Evolutionary conservation across 768 basidiomycete genomes (phyloP).

Genomic region (Tylopilus subfusipes): DNA sequence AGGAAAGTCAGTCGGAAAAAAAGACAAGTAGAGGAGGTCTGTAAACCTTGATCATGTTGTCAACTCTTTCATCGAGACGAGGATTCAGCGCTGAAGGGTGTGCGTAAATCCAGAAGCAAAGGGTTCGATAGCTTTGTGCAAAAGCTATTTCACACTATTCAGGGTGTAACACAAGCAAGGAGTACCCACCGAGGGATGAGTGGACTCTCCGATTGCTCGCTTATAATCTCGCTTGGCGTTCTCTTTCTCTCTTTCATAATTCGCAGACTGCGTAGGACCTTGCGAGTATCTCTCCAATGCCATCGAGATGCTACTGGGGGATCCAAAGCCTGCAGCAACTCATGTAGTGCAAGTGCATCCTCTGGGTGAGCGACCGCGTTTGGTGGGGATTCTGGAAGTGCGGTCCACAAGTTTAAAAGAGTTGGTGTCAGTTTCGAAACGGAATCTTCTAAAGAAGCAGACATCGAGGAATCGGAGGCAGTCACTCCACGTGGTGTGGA

Average conservation of each 20-base stretch:
- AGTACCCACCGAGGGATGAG: conserved; percentile 49
- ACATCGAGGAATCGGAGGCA: conserved; percentile 15
- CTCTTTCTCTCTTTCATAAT: conserved; percentile 71
- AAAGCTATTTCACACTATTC: neutral
- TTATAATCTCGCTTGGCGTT: conserved; percentile 63
- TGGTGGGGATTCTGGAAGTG: conserved; percentile 59
- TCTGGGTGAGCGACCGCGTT: conserved; percentile 53
- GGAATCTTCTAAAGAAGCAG: conserved; percentile 39
- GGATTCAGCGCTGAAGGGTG: conserved; percentile 56
- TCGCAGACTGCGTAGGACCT: conserved; percentile 75
- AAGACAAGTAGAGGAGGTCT: neutral
- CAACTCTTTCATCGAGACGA: conserved; percentile 77
- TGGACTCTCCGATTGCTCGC: conserved; percentile 50
- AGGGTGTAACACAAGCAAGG: neutral
- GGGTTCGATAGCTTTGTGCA: conserved; percentile 65
- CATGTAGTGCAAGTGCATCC: conserved; percentile 60
- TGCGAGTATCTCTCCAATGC: conserved; percentile 96
- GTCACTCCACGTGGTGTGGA: conserved; percentile 1
- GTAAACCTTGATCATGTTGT: conserved; percentile 81
- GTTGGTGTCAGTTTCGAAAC: conserved; percentile 46
- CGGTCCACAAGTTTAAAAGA: conserved; percentile 47
- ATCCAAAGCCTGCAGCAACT: conserved; percentile 66
- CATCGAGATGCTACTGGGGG: conserved; percentile 72
- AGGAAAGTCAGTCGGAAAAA: conserved; percentile 1
- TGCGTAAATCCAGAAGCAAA: conserved; percentile 91